A percentile compares a stretch with the other conserved stretches of the same genome.
Evolutionary conservation across 1,284 basidiomycete genomes (phyloP).

Genomic region (Fomitopsis schrenkii): DNA sequence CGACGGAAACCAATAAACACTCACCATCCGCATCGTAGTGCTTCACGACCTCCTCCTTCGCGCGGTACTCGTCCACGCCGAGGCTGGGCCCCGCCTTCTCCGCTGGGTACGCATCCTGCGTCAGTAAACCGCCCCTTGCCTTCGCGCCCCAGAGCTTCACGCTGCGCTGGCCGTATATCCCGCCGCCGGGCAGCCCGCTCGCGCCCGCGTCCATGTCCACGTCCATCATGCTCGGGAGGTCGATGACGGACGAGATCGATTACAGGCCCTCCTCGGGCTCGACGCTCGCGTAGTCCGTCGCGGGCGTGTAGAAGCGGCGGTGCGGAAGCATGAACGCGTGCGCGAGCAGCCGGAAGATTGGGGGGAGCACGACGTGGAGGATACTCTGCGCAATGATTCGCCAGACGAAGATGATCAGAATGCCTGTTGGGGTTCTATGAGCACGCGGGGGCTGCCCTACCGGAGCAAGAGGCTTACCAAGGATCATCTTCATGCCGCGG

Average conservation of each 20-base stretch:
- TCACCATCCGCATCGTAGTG: slow-evolving; percentile 87
- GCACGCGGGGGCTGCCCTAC: not conserved
- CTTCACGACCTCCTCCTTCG: slow-evolving; percentile 39
- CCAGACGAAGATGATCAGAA: slow-evolving; percentile 79
- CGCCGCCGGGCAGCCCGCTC: slow-evolving; percentile 11
- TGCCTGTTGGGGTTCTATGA: slow-evolving; percentile 29
- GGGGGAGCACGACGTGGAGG: slow-evolving; percentile 74
- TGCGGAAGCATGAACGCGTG: slow-evolving; percentile 64
- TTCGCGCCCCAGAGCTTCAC: slow-evolving; percentile 10
- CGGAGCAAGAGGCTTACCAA: slow-evolving; percentile 35
- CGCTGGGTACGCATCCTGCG: slow-evolving; percentile 6
- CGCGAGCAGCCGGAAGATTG: slow-evolving; percentile 73
- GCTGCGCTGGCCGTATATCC: slow-evolving; percentile 16
- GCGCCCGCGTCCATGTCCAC: slow-evolving; percentile 29
- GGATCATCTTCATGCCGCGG: slow-evolving; percentile 56
- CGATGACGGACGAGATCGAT: slow-evolving; percentile 82
- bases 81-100: slow-evolving; percentile 30
- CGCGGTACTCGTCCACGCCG: slow-evolving; percentile 20
- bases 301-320: slow-evolving; percentile 82
- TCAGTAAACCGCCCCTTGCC: slow-evolving; percentile 7
- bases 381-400: slow-evolving; percentile 78
- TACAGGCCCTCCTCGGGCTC: slow-evolving; percentile 60
- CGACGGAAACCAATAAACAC: slow-evolving; percentile 20
- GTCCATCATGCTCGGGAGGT: slow-evolving; percentile 52
- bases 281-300: slow-evolving; percentile 76